phyloP scores from a whole-genome alignment of 1,284 basidiomycete genomes.

The Clitocybe nebularis region DNA sequence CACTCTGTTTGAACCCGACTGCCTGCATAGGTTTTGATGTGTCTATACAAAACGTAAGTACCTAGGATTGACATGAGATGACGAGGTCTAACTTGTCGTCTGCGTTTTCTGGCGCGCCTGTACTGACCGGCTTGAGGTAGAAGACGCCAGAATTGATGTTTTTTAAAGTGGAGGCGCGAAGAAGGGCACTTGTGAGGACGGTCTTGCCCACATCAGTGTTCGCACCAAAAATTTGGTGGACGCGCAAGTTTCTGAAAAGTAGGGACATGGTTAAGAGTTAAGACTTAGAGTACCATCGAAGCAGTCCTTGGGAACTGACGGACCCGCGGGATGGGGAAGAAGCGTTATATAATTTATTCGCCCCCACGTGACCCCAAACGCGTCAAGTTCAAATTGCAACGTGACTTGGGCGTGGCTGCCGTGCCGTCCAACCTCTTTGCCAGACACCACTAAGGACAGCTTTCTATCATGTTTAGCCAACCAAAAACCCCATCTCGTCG shows the following conservation, averaged over 20 bases:
- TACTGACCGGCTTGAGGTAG: slow-evolving; percentile 92
- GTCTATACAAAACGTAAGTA: slow-evolving; percentile 41
- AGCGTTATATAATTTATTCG: too few relatives aligned
- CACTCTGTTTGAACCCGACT: slow-evolving; percentile 61
- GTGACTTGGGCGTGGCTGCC: slow-evolving; percentile 3
- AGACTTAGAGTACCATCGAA: background rate
- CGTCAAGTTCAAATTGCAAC: slow-evolving; percentile 13
- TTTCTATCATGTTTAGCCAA: slow-evolving; percentile 15
- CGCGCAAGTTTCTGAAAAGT: slow-evolving; percentile 75
- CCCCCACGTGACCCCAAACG: slow-evolving; percentile 15
- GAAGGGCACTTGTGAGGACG: slow-evolving; percentile 79
- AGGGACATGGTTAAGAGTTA: slow-evolving; percentile 32
- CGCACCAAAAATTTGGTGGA: slow-evolving; percentile 89
- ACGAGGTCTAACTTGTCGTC: slow-evolving; percentile 67
- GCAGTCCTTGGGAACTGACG: too few relatives aligned
- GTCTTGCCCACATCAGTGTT: slow-evolving; percentile 95
- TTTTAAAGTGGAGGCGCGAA: slow-evolving; percentile 62
- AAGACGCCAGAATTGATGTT: slow-evolving; percentile 47
- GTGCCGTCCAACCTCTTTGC: background rate
- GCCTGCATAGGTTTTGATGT: slow-evolving; percentile 60
- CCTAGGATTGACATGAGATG: slow-evolving; percentile 3
- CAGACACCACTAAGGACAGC: too few relatives aligned
- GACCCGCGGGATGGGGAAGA: too few relatives aligned
- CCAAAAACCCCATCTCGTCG: slow-evolving; percentile 67
- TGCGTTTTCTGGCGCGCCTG: slow-evolving; percentile 72